phyloP scores from a whole-genome alignment of 441 rosid species.

The Pelargonium citronellum region DNA sequence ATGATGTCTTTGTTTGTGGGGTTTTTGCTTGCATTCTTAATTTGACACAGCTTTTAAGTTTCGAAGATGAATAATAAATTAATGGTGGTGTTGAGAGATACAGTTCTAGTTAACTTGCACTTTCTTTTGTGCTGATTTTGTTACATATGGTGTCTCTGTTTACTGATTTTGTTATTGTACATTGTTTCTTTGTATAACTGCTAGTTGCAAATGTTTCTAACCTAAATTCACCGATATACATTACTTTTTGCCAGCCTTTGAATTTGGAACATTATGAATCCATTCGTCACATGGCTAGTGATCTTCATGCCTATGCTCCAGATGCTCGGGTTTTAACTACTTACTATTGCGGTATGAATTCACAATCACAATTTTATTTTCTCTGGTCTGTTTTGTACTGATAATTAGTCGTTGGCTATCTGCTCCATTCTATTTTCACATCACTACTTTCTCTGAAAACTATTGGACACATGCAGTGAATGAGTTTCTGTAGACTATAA shows the following conservation, averaged over 20 bases:
- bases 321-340: conserved; percentile 94
- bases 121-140: background rate
- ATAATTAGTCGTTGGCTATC: background rate
- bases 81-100: conserved; percentile 7
- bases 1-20: conserved; percentile 1
- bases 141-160: background rate
- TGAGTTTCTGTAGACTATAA: background rate
- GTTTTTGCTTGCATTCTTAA: background rate
- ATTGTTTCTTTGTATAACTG: conserved; percentile 5
- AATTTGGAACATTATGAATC: conserved; percentile 80
- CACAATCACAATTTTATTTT: conserved; percentile 9
- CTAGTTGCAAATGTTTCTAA: conserved; percentile 5
- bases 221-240: conserved; percentile 1
- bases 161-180: background rate
- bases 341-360: conserved; percentile 71
- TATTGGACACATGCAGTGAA: background rate
- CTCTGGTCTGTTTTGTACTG: conserved; percentile 4
- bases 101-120: conserved; percentile 7
- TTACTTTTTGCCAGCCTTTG: conserved; percentile 59
- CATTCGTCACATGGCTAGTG: conserved; percentile 74
- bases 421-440: background rate
- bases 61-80: conserved; percentile 1
- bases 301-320: conserved; percentile 77
- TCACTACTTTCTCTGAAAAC: background rate
- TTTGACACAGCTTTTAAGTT: background rate